A percentile compares a stretch with the other conserved stretches of the same genome.
These are phyloP conservation scores for Phanerochaete carnosa DNA, from an alignment of 768 basidiomycete genomes.

Conservation along the genomic window DNA sequence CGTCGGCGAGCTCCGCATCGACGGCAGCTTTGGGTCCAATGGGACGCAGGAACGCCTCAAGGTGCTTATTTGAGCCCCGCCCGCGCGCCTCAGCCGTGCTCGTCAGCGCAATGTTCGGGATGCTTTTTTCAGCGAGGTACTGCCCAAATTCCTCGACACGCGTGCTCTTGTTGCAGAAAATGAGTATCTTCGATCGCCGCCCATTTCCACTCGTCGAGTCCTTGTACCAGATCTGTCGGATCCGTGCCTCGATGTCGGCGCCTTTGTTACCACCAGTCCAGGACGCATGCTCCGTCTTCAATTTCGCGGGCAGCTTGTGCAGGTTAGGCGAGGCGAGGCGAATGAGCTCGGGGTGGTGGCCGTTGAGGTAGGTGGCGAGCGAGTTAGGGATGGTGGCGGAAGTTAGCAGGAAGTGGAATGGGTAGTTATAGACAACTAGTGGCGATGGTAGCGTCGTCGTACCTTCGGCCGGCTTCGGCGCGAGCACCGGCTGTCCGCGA, in stretches of 20 bases:
- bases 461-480: slow-evolving; percentile 12
- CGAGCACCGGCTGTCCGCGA: slow-evolving; percentile 44
- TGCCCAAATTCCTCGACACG: slow-evolving; percentile 61
- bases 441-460: neutral
- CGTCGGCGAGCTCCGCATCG: neutral
- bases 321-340: slow-evolving; percentile 79
- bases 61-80: slow-evolving; percentile 70
- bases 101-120: slow-evolving; percentile 65
- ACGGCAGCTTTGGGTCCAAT: slow-evolving; percentile 18
- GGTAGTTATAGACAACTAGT: slow-evolving; percentile 45
- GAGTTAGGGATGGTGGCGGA: slow-evolving; percentile 86
- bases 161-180: slow-evolving; percentile 79
- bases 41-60: slow-evolving; percentile 63
- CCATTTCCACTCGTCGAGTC: slow-evolving; percentile 38
- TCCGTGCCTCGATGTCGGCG: slow-evolving; percentile 73
- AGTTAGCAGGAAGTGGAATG: slow-evolving; percentile 79
- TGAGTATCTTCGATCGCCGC: slow-evolving; percentile 60
- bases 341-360: slow-evolving; percentile 56
- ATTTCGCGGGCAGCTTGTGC: slow-evolving; percentile 69
- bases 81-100: slow-evolving; percentile 54
- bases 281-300: slow-evolving; percentile 68
- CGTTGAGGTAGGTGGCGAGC: slow-evolving; percentile 61
- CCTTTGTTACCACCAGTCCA: slow-evolving; percentile 81
- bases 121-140: slow-evolving; percentile 56
- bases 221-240: slow-evolving; percentile 72